Conservation (phyloP, 805 yeast genomes). For the Teunomyces tritomae region DNA sequence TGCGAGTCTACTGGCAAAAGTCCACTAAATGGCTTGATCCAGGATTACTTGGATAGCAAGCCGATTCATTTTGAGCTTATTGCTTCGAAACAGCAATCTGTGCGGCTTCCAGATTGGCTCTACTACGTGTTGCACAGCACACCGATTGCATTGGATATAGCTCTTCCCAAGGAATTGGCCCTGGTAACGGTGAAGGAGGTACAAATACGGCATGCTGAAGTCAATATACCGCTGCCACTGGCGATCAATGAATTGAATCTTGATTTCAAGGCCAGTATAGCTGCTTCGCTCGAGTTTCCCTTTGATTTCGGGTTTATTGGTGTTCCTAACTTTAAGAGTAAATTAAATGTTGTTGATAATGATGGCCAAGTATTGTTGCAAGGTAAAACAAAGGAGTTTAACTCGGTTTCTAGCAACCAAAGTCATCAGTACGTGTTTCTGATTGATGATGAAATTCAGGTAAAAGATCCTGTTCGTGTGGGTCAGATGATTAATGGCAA, state of each 20-base stretch:
- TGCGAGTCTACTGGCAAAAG: slow-evolving; percentile 19
- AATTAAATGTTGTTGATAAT: slow-evolving; percentile 7
- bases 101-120: slow-evolving; percentile 25
- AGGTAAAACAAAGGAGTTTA: slow-evolving; percentile 10
- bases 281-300: slow-evolving; percentile 2
- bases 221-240: not conserved
- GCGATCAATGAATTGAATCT: not conserved
- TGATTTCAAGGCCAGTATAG: slow-evolving; percentile 5
- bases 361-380: slow-evolving; percentile 4
- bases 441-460: slow-evolving; percentile 9
- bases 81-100: slow-evolving; percentile 14
- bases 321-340: slow-evolving; percentile 7
- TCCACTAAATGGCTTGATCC: slow-evolving; percentile 20
- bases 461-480: slow-evolving; percentile 9
- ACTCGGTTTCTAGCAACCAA: slow-evolving; percentile 3
- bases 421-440: slow-evolving; percentile 6
- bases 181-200: not conserved
- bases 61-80: slow-evolving; percentile 15
- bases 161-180: slow-evolving; percentile 2
- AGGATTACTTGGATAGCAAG: slow-evolving; percentile 15
- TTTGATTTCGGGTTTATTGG: not conserved
- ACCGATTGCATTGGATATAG: slow-evolving; percentile 11
- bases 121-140: slow-evolving; percentile 14
- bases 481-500: slow-evolving; percentile 12
- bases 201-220: not conserved